These are phyloP conservation scores for Curvularia spicifera DNA, from an alignment of 2,329 filamentous ascomycete genomes.

Conservation along the genomic window DNA sequence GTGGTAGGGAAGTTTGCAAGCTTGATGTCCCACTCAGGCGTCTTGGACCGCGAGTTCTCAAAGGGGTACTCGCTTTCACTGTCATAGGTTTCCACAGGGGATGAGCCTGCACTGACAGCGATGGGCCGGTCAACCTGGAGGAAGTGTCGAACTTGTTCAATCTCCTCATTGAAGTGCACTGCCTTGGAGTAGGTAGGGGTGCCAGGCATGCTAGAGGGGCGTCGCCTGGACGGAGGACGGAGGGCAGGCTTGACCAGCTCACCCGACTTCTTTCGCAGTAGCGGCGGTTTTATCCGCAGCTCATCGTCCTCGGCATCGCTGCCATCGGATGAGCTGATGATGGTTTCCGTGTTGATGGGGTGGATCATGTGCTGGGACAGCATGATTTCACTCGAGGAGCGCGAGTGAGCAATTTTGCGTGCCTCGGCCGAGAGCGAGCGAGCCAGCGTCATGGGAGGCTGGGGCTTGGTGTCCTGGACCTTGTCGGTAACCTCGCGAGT, in stretches of 20 bases:
- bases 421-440: slow-evolving; percentile 60
- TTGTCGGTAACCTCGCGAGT: slow-evolving; percentile 43
- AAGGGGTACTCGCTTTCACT: slow-evolving; percentile 92
- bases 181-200: slow-evolving; percentile 95
- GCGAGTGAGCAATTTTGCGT: slow-evolving; percentile 66
- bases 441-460: slow-evolving; percentile 27
- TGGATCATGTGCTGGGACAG: slow-evolving; percentile 54
- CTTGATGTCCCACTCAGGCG: slow-evolving; percentile 84
- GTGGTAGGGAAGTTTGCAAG: slow-evolving; percentile 78
- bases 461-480: slow-evolving; percentile 21
- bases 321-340: slow-evolving; percentile 55
- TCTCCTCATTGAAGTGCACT: slow-evolving; percentile 96
- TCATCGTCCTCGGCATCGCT: slow-evolving; percentile 65
- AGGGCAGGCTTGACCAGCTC: slow-evolving; percentile 94
- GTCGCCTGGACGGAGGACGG: slow-evolving; percentile 75
- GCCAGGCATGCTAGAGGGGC: slow-evolving; percentile 95
- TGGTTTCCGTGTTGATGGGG: slow-evolving; percentile 54
- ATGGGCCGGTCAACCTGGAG: slow-evolving; percentile 90
- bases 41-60: slow-evolving; percentile 53
- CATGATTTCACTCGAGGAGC: slow-evolving; percentile 64
- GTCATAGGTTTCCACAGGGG: slow-evolving; percentile 86
- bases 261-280: slow-evolving; percentile 97
- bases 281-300: slow-evolving; percentile 74
- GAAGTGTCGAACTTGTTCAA: slow-evolving; percentile 96
- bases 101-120: slow-evolving; percentile 94